Base-by-base conservation (phyloP, 2,329 filamentous ascomycete species). In the Leptographium lundbergii region DNA sequence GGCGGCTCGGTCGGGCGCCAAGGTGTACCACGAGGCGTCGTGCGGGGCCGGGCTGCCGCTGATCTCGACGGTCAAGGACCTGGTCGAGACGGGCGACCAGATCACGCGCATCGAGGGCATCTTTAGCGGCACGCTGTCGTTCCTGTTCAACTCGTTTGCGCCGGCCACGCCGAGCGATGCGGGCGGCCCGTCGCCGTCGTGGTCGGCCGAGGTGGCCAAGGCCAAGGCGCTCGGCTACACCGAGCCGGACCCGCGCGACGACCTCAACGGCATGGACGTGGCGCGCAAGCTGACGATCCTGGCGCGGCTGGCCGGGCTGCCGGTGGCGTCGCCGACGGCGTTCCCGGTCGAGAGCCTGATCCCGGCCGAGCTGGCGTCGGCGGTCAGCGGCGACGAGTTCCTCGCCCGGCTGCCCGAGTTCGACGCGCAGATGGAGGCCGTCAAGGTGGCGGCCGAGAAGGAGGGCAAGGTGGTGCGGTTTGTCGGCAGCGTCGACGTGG, bases 211-310 rank as follows among this genome's bases (percentile, higher is more conserved):
- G 69, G 94, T 99, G 39, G 85, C 83, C 69, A 91, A 92, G 73
- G 94, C 94, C 59, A 96, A 96, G 77, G 84, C 91, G 61, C 79
- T 95, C 54, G 94, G 94, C 25, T 99, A 95, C 76, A 95, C 89
- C 0, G 89, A 95, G 75, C 89, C 89, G 0, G 89, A 95, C 69
- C 89, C 89, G 57, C 79, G 89, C 62, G 89, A 95, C 69, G 89
- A 95, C 69, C 77, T 95, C 65, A 95, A 95, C 70, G 89, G 89
- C 13, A 77, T 94, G 67, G 89, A 95, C 67, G 89, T 99, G 57
- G 94, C 94, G n/a, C 80, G 94, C 48, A 99, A 99, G 74, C 78
- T 97, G 66, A 97, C 92, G 22, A 99, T 99, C 63, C 79, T 99
- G 59, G 94, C 92, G 39, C 85, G 94, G 59, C 75, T 97, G 63